A percentile compares a stretch with the other conserved stretches of the same genome.
phyloP scores from a whole-genome alignment of 1,139 yeast genomes.

The Debaryomycetaceae sp. region DNA sequence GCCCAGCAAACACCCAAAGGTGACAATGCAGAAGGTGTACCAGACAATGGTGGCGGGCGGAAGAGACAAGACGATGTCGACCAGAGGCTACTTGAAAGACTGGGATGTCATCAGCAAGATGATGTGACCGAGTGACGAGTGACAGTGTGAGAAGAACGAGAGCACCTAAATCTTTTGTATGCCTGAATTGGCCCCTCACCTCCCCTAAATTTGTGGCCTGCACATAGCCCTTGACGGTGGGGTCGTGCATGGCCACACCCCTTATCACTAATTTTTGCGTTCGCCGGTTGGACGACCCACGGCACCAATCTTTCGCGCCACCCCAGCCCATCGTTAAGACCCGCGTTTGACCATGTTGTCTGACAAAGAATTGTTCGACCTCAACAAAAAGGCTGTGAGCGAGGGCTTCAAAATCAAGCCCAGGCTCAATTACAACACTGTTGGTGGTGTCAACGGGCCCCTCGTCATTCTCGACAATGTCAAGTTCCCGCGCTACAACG shows the following conservation, averaged over 20 bases:
- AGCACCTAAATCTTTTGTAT: too few relatives aligned
- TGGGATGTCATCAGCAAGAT: constrained; percentile 43
- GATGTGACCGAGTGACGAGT: too few relatives aligned
- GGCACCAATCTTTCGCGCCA: not conserved
- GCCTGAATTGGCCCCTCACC: too few relatives aligned
- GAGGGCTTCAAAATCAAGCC: constrained; percentile 90
- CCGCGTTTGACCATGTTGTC: constrained; percentile 29
- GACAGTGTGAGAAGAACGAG: too few relatives aligned
- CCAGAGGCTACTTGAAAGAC: constrained; percentile 30
- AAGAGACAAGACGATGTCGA: constrained; percentile 12
- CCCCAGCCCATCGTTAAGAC: not conserved
- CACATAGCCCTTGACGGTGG: too few relatives aligned
- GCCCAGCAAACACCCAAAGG: constrained; percentile 9
- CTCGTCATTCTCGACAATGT: constrained; percentile 93
- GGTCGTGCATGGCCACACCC: too few relatives aligned
- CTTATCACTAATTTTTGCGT: too few relatives aligned
- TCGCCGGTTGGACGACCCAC: too few relatives aligned
- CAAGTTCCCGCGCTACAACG: constrained; percentile 93
- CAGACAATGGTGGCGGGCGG: constrained; percentile 16
- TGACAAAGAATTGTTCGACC: constrained; percentile 61
- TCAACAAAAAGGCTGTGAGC: constrained; percentile 88
- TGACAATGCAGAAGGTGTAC: constrained; percentile 26
- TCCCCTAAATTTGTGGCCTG: too few relatives aligned
- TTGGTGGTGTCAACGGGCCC: constrained; percentile 97
- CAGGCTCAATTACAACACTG: constrained; percentile 89